Evolutionary conservation across 2,329 filamentous ascomycete species (phyloP).

Genomic region (Calycina marina): DNA sequence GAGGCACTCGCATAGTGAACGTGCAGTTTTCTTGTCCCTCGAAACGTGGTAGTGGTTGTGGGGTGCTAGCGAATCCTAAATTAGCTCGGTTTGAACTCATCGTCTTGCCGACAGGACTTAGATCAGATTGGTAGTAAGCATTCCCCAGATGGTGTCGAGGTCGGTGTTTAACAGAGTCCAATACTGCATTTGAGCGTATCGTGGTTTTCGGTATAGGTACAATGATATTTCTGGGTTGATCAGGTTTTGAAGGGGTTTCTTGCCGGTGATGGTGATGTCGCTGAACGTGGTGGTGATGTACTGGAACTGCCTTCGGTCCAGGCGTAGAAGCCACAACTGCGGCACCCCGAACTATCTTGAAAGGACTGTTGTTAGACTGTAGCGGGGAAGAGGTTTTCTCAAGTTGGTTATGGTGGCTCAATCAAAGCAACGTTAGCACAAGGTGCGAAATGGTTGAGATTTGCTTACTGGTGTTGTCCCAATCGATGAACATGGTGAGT

Average conservation of each 20-base stretch:
- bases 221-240: conserved; percentile 28
- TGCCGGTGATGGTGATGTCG: conserved; percentile 29
- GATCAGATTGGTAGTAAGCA: conserved; percentile 60
- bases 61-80: conserved; percentile 17
- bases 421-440: conserved; percentile 14
- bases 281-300: conserved; percentile 20
- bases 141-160: conserved; percentile 74
- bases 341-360: conserved; percentile 35
- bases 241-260: conserved; percentile 13
- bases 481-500: conserved; percentile 26
- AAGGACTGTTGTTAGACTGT: conserved; percentile 27
- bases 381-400: conserved; percentile 32
- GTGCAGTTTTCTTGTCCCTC: conserved; percentile 67
- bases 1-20: conserved; percentile 74
- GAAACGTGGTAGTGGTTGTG: conserved; percentile 49
- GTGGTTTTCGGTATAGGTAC: conserved; percentile 49
- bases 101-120: conserved; percentile 35
- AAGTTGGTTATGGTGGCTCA: conserved; percentile 39
- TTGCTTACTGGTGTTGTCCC: conserved; percentile 51
- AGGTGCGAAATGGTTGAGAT: neutral
- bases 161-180: conserved; percentile 55
- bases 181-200: conserved; percentile 53
- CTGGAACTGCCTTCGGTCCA: conserved; percentile 15
- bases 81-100: conserved; percentile 25
- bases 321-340: conserved; percentile 30